Conservation (phyloP, 2,329 filamentous ascomycete genomes). For the Fusarium napiforme region DNA sequence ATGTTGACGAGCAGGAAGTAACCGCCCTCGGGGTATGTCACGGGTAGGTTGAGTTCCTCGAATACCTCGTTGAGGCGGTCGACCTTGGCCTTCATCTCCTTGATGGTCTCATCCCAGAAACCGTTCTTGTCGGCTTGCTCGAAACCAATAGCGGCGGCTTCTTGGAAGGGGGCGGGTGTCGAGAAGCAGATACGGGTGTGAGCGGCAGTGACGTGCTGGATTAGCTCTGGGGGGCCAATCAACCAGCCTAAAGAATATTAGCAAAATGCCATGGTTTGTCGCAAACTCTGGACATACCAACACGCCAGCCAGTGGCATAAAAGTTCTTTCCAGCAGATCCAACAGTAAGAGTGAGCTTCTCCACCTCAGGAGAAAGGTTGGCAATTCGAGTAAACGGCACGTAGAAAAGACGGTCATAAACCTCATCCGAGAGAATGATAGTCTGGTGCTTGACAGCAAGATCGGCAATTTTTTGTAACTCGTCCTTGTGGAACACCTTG, state of each 20-base stretch:
- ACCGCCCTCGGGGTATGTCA: slow-evolving; percentile 93
- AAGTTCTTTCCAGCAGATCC: slow-evolving; percentile 98
- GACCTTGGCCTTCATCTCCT: slow-evolving; percentile 91
- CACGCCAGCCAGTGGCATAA: slow-evolving; percentile 96
- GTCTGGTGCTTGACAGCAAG: slow-evolving; percentile 93
- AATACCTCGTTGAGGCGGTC: slow-evolving; percentile 85
- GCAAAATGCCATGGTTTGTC: not conserved
- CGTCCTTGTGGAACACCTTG: slow-evolving; percentile 88
- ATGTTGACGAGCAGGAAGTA: slow-evolving; percentile 98
- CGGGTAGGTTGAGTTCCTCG: slow-evolving; percentile 79
- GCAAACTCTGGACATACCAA: slow-evolving; percentile 59
- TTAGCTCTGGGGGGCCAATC: slow-evolving; percentile 87
- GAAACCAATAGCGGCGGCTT: slow-evolving; percentile 93
- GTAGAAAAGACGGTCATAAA: slow-evolving; percentile 96
- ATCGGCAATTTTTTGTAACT: slow-evolving; percentile 85
- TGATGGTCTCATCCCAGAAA: slow-evolving; percentile 88
- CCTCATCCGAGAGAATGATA: slow-evolving; percentile 90
- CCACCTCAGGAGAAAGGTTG: slow-evolving; percentile 90
- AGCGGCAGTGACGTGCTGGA: slow-evolving; percentile 90
- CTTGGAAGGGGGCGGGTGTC: slow-evolving; percentile 91
- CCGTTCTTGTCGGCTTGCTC: slow-evolving; percentile 85
- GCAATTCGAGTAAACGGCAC: slow-evolving; percentile 93
- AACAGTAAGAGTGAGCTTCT: slow-evolving; percentile 88
- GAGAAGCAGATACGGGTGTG: slow-evolving; percentile 98
- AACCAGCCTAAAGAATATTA: slow-evolving; percentile 73